Evolutionary conservation across 1,284 basidiomycete species (phyloP).

Genomic region (Tranzscheliella williamsii): DNA sequence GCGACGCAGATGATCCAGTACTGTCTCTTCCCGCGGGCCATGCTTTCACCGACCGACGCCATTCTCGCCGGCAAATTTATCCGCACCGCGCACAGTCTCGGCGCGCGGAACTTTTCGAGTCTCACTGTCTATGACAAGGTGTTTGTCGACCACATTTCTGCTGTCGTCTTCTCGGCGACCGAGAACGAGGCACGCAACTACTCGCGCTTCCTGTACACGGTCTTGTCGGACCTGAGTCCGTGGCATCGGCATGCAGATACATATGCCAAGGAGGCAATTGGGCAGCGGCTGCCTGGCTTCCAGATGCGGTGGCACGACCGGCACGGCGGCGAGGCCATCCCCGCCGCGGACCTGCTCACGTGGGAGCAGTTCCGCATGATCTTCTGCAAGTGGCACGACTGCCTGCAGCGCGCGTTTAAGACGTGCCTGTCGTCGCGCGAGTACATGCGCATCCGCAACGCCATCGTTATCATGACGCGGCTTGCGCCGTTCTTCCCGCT

Average conservation of each 20-base stretch:
- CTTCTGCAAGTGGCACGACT: slow-evolving; percentile 79
- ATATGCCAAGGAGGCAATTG: slow-evolving; percentile 64
- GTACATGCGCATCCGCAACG: slow-evolving; percentile 59
- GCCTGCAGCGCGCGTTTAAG: slow-evolving; percentile 64
- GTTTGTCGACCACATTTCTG: slow-evolving; percentile 64
- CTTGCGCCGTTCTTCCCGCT: slow-evolving; percentile 51
- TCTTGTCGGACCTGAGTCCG: slow-evolving; percentile 73
- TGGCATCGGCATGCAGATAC: slow-evolving; percentile 74
- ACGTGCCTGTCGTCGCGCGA: slow-evolving; percentile 48
- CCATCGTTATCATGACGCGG: slow-evolving; percentile 57
- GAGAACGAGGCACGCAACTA: slow-evolving; percentile 96
- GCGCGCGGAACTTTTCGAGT: slow-evolving; percentile 84
- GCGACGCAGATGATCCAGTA: slow-evolving; percentile 72
- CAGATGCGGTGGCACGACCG: slow-evolving; percentile 47
- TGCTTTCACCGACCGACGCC: slow-evolving; percentile 93
- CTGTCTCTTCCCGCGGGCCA: slow-evolving; percentile 87
- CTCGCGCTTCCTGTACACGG: slow-evolving; percentile 74
- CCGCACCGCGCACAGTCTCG: slow-evolving; percentile 79
- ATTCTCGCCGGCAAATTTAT: slow-evolving; percentile 91
- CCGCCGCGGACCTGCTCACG: slow-evolving; percentile 68
- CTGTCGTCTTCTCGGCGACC: slow-evolving; percentile 86
- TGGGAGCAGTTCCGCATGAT: slow-evolving; percentile 75
- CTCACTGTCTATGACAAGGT: slow-evolving; percentile 82
- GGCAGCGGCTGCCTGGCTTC: slow-evolving; percentile 58
- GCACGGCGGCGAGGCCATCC: slow-evolving; percentile 59